phyloP scores from a whole-genome alignment of 257 asterid genomes.

The Solanum microdontum region DNA sequence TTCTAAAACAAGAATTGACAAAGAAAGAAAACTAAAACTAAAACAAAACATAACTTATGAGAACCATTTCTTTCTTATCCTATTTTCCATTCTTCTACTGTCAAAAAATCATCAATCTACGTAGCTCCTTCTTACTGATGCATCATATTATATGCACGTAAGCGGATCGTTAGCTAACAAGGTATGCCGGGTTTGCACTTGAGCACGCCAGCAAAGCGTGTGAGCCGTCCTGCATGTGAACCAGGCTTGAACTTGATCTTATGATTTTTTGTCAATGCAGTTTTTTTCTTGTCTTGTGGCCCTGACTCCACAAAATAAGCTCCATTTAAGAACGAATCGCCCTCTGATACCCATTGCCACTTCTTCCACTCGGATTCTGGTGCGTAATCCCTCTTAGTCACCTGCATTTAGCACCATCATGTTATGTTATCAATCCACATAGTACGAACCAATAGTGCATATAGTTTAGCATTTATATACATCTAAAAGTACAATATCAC shows the following conservation, averaged over 20 bases:
- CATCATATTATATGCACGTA: not conserved
- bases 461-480: not conserved
- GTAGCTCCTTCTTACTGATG: not conserved
- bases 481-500: not conserved
- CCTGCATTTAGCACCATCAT: constrained; percentile 13
- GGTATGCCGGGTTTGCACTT: not conserved
- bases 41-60: not conserved
- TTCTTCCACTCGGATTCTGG: constrained; percentile 25
- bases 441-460: not conserved
- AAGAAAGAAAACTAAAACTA: not conserved
- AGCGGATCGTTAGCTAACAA: not conserved
- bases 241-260: constrained; percentile 15
- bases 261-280: constrained; percentile 7
- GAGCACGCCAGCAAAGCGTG: not conserved
- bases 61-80: not conserved
- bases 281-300: constrained; percentile 8
- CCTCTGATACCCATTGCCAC: constrained; percentile 53
- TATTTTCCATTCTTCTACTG: not conserved
- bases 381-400: constrained; percentile 32
- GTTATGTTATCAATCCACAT: not conserved
- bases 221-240: constrained; percentile 4
- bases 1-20: not conserved
- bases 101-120: not conserved
- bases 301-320: constrained; percentile 39
- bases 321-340: constrained; percentile 31